Conservation (phyloP, 1,139 yeast species). For the Protomyces macrosporus region DNA sequence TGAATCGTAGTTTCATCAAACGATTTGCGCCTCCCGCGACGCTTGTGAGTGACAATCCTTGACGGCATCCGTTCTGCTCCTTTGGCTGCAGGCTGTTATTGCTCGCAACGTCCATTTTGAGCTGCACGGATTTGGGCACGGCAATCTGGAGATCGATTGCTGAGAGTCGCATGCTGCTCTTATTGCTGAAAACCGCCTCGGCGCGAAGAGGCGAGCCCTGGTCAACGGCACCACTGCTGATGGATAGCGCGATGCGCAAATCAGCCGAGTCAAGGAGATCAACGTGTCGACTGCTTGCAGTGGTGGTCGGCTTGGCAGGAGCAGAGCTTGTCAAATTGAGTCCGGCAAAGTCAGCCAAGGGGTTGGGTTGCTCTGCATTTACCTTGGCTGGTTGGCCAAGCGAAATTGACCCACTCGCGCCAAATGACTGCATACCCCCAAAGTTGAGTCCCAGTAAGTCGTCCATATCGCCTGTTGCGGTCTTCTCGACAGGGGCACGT, state of each 20-base stretch:
- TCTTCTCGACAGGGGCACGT: slow-evolving; percentile 3
- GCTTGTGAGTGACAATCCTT: slow-evolving; percentile 48
- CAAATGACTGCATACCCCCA: slow-evolving; percentile 20
- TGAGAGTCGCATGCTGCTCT: slow-evolving; percentile 42
- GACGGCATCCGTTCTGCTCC: slow-evolving; percentile 53
- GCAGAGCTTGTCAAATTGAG: neutral
- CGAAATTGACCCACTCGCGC: slow-evolving; percentile 16
- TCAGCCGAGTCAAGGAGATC: neutral
- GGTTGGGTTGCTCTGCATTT: neutral
- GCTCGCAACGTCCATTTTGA: slow-evolving; percentile 66
- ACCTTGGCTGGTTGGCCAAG: slow-evolving; percentile 13
- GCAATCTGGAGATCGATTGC: slow-evolving; percentile 69
- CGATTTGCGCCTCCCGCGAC: slow-evolving; percentile 46
- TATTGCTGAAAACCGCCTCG: slow-evolving; percentile 40
- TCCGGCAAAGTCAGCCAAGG: slow-evolving; percentile 18
- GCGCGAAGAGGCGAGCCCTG: slow-evolving; percentile 25
- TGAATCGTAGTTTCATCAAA: slow-evolving; percentile 72
- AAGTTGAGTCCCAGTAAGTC: slow-evolving; percentile 21
- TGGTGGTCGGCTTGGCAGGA: neutral
- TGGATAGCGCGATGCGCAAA: neutral
- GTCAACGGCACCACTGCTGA: slow-evolving; percentile 6
- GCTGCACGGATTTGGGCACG: slow-evolving; percentile 66
- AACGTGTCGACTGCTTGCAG: neutral
- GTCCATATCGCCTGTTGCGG: slow-evolving; percentile 15
- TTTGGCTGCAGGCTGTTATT: slow-evolving; percentile 52